phyloP scores from a whole-genome alignment of 495 filamentous ascomycete genomes.

The Aspergillus affinis region DNA sequence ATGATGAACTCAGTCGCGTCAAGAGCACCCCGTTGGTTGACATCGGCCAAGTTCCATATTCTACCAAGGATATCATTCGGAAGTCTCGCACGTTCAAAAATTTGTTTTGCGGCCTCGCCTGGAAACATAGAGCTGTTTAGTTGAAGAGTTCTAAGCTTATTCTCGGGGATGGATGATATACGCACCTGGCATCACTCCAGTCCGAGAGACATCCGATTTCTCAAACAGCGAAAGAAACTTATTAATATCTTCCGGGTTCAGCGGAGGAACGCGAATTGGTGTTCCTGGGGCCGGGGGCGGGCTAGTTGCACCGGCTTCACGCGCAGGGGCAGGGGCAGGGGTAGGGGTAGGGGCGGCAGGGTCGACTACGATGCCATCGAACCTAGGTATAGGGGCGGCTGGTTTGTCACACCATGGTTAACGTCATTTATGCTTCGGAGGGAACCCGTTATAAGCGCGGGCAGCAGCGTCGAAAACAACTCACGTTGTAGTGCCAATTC shows the following conservation, averaged over 20 bases:
- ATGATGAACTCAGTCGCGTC: constrained; percentile 92
- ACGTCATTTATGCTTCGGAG: constrained; percentile 16
- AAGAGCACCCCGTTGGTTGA: constrained; percentile 86
- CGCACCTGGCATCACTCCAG: constrained; percentile 77
- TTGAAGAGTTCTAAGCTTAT: not conserved
- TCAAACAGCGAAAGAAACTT: constrained; percentile 88
- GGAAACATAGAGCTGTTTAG: constrained; percentile 4
- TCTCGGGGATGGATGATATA: not conserved
- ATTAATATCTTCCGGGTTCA: constrained; percentile 83
- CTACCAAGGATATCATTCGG: constrained; percentile 87
- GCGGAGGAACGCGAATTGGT: constrained; percentile 83
- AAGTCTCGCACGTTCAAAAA: constrained; percentile 88
- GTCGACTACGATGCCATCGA: constrained; percentile 67
- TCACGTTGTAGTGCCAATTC: constrained; percentile 71
- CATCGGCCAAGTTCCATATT: constrained; percentile 94
- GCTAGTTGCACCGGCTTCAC: constrained; percentile 43
- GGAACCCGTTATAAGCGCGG: not conserved
- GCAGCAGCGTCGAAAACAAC: constrained; percentile 19
- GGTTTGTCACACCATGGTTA: constrained; percentile 26
- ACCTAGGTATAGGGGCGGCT: constrained; percentile 87
- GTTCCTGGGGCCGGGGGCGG: constrained; percentile 66
- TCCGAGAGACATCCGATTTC: constrained; percentile 68
- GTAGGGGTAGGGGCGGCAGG: constrained; percentile 33
- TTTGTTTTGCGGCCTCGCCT: constrained; percentile 85
- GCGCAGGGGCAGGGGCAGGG: constrained; percentile 42